These are phyloP conservation scores for Thinopyrum elongatum DNA, from an alignment of 176 grass and related monocot genomes.

Conservation along the genomic window DNA sequence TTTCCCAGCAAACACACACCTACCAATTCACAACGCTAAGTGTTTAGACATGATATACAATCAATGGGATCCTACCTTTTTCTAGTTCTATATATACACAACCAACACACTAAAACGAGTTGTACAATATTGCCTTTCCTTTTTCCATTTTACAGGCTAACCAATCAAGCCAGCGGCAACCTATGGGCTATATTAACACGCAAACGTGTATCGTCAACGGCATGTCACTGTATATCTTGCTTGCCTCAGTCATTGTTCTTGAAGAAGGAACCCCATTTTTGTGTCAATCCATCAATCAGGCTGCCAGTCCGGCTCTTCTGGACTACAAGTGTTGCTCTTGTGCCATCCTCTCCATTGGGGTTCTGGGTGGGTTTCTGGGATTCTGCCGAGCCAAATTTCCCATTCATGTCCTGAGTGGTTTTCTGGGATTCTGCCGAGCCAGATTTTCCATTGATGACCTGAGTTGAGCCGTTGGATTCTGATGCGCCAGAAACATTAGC, in stretches of 20 bases:
- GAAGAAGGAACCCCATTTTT: conserved; percentile 79
- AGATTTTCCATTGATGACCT: conserved; percentile 23
- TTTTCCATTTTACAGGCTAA: conserved; percentile 52
- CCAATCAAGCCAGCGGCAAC: conserved; percentile 25
- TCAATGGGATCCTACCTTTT: conserved; percentile 34
- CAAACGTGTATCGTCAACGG: conserved; percentile 29
- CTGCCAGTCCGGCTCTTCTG: conserved; percentile 62
- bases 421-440: conserved; percentile 29
- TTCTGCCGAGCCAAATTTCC: not conserved
- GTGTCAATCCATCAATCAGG: conserved; percentile 78
- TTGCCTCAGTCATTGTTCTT: conserved; percentile 63
- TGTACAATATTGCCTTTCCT: conserved; percentile 26
- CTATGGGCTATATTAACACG: conserved; percentile 42
- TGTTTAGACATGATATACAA: conserved; percentile 31
- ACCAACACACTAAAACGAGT: conserved; percentile 31
- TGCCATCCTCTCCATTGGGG: conserved; percentile 48
- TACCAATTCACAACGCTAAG: conserved; percentile 12
- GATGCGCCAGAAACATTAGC: not conserved
- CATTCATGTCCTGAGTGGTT: conserved; percentile 31
- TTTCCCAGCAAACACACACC: conserved; percentile 16
- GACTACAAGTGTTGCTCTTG: conserved; percentile 84
- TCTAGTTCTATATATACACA: conserved; percentile 52
- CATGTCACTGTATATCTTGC: not conserved
- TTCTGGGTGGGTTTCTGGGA: conserved; percentile 40
- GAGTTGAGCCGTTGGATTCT: conserved; percentile 24